A percentile compares a stretch with the other conserved stretches of the same genome.
These are phyloP conservation scores for Fusarium papillatum DNA, from an alignment of 2,329 filamentous ascomycete species.

Conservation along the genomic window DNA sequence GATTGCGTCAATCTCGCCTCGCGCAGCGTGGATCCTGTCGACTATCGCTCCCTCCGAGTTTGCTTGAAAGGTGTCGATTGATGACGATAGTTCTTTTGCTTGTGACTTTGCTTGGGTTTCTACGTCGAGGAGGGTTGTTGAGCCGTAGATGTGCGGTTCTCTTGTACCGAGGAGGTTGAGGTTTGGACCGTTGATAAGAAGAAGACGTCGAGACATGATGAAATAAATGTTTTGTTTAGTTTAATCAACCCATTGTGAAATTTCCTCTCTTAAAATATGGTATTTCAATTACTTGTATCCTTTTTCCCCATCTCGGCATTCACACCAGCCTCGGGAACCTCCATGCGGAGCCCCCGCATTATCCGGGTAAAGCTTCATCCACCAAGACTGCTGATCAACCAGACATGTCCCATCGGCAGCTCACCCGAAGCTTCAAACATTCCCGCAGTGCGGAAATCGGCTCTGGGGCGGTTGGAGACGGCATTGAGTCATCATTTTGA, in stretches of 20 bases:
- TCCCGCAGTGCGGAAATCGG: conserved; percentile 30
- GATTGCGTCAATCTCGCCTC: conserved; percentile 70
- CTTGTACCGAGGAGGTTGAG: conserved; percentile 84
- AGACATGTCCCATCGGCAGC: conserved; percentile 12
- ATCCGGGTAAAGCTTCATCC: conserved; percentile 46
- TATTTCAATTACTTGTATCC: conserved; percentile 25
- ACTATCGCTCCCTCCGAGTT: conserved; percentile 84
- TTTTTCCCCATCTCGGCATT: conserved; percentile 19
- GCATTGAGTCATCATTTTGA: conserved; percentile 16
- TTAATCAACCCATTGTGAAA: background rate
- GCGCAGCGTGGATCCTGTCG: conserved; percentile 79
- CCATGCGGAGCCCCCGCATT: conserved; percentile 9
- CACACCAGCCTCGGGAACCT: conserved; percentile 1
- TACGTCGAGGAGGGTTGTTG: conserved; percentile 75
- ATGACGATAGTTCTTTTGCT: conserved; percentile 59
- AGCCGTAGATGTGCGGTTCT: conserved; percentile 81
- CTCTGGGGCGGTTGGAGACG: conserved; percentile 32
- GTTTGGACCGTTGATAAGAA: conserved; percentile 87
- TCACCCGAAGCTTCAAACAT: conserved; percentile 34
- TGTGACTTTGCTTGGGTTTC: conserved; percentile 62
- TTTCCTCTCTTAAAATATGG: background rate
- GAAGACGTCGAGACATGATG: conserved; percentile 62
- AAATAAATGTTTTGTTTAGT: background rate
- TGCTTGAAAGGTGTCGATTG: conserved; percentile 76
- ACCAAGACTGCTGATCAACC: conserved; percentile 4